Percentiles rank a stretch among this genome's conserved stretches.
Evolutionary conservation across 257 asterid genomes (phyloP).

Genomic region (Solanum tarijense): DNA sequence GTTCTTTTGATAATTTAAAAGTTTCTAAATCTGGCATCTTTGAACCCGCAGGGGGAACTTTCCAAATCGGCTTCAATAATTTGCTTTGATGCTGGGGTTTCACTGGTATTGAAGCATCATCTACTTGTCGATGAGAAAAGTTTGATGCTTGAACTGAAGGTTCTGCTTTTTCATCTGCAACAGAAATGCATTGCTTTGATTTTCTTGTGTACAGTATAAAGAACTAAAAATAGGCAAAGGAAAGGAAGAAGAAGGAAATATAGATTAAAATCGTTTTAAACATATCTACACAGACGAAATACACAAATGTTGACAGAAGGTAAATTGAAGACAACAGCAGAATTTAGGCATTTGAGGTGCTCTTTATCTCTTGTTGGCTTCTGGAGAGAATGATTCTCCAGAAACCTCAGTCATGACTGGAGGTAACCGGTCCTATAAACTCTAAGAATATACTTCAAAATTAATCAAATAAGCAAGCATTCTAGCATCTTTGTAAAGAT

Average conservation of each 20-base stretch:
- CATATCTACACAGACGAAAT: not conserved
- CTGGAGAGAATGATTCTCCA: not conserved
- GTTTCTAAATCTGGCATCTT: slow-evolving; percentile 69
- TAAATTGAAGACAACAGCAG: not conserved
- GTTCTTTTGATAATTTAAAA: slow-evolving; percentile 68
- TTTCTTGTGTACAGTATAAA: not conserved
- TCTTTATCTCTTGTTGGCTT: not conserved
- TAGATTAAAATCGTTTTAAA: not conserved
- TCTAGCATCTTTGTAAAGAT: not conserved
- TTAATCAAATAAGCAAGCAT: not conserved
- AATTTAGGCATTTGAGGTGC: not conserved
- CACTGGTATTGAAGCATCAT: slow-evolving; percentile 9
- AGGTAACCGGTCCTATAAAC: not conserved
- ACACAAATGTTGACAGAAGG: not conserved
- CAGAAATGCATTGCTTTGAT: not conserved
- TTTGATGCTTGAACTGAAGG: slow-evolving; percentile 22
- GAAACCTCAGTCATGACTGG: not conserved
- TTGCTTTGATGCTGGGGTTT: slow-evolving; percentile 14
- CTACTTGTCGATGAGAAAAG: slow-evolving; percentile 25
- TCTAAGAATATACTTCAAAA: not conserved
- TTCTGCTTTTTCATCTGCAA: slow-evolving; percentile 18
- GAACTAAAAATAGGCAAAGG: not conserved
- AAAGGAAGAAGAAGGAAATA: not conserved
- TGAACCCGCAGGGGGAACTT: slow-evolving; percentile 69
- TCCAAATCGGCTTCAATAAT: slow-evolving; percentile 54